Evolutionary conservation across 805 yeast genomes (phyloP), one percentile per base, ranked within the genome.

Genomic region (Blastobotrys muscicola): DNA sequence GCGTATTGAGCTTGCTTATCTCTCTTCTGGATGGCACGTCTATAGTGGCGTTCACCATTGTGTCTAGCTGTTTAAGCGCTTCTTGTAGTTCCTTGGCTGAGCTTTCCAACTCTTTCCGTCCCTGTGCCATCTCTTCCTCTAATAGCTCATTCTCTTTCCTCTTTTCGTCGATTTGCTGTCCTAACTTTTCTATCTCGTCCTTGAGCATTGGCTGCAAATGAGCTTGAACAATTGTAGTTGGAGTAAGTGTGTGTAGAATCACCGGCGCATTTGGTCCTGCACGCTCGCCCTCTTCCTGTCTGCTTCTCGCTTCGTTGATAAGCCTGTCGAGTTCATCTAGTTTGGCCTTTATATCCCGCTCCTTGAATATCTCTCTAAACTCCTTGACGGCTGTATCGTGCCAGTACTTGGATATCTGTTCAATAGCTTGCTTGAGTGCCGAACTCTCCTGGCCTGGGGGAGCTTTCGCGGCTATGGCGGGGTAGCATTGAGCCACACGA

Each of bases 401-500:
- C 76, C 80, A 77, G 49, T 71, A 75, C 34, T 67, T 64, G 12
- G 68, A 62, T 9, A 78, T 71, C 50, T 77, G 83, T 14, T 64
- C 60, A 39, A 76, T 64, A 6, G 80, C 79, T 20, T 69, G 67
- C 14, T 66, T 66, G 8, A 78, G 58, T 3, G 69, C 56, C 6
- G 26, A 20, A 20, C 26, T 20, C 16, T 62, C 62, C 3, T 62
- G 58, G 2, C 80, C 81, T 16, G 65, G 68, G n/a, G 61, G 64
- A 11, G 70, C 59, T 20, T 20, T 20, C n/a, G 55, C 44, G 2
- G 79, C 68, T 36, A 76, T 67, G 5, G 62, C 58, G 2, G 84
- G 84, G 54, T 74, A 79, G 54, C 83, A 78, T 14, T 69, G 54
- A 41, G 65, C 60, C 16, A 78, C 56, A 47, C 74, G 74, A 10